Evolutionary conservation across 805 yeast genomes (phyloP), one percentile per base, ranked within the genome.

Genomic region (Saturnispora zaruensis): DNA sequence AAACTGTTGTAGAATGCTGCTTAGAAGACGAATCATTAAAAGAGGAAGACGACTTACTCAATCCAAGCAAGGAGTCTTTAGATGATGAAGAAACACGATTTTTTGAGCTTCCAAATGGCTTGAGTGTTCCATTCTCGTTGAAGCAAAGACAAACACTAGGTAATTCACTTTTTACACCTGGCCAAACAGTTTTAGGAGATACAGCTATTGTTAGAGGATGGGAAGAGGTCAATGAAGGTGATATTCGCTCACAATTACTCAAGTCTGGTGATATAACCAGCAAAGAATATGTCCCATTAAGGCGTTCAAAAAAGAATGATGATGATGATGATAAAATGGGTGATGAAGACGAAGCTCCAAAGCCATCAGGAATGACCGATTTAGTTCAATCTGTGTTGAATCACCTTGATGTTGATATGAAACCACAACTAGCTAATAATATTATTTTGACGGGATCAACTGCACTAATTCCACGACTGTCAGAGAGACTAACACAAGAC

Each of bases 401-500:
- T 45, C 70, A 74, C 50, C 75, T 82, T 44, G 96, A 90, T 66
- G 85, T 88, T 25, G 95, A 86, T 69, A 71, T 86, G 56, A 75
- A 95, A 52, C 84, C 96, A 1, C 84, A 88, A 41, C 72, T 88
- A 21, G 96, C 96, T 0, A 91, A 88, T 66, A 89, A 89, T 61
- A 82, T 90, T 49, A 85, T 90, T 16, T 74, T 90, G 24, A 87
- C 95, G 0, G 97, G 97, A 21, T 86, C 95, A 3, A 74, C 83
- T 0, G 82, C 95, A 6, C 73, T 87, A 51, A 73, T 87, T 18
- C 95, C 95, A 13, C 95, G 93, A 5, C 68, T 89, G 48, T 82
- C 84, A 18, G 95, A 87, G 58, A 71, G 95, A 54, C 65, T 90
- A 51, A 79, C 82, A 64, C 70, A 76, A 43, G 96, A 89, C 58